Base-by-base conservation (phyloP, 1,139 yeast species). In the Suhomyces yuchorum region DNA sequence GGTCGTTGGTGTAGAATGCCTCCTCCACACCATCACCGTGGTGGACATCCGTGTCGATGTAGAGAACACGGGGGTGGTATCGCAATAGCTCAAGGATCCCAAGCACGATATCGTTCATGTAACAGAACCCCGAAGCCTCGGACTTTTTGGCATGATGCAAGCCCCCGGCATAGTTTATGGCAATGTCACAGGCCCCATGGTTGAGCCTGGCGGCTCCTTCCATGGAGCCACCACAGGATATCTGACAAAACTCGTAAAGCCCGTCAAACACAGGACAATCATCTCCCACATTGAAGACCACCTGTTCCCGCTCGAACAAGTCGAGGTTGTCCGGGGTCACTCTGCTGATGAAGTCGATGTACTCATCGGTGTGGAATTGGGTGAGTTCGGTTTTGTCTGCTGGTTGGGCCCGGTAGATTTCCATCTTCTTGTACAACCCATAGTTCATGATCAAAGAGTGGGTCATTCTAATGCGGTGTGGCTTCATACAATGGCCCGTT, bases 21-120 rank as follows among this genome's bases (percentile, higher is more conserved):
- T 93, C 98, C 68, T 93, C 97, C 26, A 93, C 99, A 51, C 98
- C 99, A 68, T 93, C 99, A 49, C 99, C 99, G 62, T 93, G 99
- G 65, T 93, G 99, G 14, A 93, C 90, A 67, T 93, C 99, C 51
- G 90, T 93, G 65, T 93, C 99, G 54, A 93, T 87, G 66, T 93
- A 93, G 56, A 93, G 75, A 9, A 93, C 98, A 57, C 98, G 78
- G 42, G 97, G 96, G 67, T 93, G 97, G 62, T 88, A 91, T 50
- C 97, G 76, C 57, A 93, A 75, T 51, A 93, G 77, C 65, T 93
- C 96, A 56, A 93, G 82, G 50, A 93, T 92, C 24, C 97, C 96
- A 56, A 93, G 73, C 1, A 91, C 98, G 58, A 89, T 89, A 66
- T 89, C 96, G 59, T 75, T 75, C 55, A 91, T 78, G 66, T 93